These are phyloP conservation scores for Lactifluus subvellereus DNA, from an alignment of 768 basidiomycete genomes.

Conservation along the genomic window DNA sequence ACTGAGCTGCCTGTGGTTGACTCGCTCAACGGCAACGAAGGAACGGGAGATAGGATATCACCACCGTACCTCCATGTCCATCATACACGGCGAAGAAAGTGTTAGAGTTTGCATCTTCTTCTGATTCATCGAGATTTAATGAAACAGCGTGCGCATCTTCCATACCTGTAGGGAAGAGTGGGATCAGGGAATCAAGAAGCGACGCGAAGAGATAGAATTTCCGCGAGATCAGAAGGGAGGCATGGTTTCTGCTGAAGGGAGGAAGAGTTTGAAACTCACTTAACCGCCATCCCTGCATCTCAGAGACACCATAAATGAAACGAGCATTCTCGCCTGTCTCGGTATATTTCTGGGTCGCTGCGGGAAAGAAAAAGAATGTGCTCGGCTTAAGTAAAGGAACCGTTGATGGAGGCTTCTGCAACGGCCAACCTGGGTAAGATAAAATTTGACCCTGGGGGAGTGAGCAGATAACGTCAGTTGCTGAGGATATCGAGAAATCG, in stretches of 20 bases:
- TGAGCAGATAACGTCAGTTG: neutral
- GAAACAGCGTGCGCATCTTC: conserved; percentile 88
- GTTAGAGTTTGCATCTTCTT: conserved; percentile 40
- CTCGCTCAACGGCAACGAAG: conserved; percentile 6
- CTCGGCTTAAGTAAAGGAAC: neutral
- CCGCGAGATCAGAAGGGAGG: neutral
- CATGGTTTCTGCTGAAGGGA: neutral
- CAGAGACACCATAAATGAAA: conserved; percentile 72
- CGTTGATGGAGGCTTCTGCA: neutral
- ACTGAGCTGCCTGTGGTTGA: conserved; percentile 60
- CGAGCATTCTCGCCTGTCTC: conserved; percentile 64
- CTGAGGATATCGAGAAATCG: conserved; percentile 4
- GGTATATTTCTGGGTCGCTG: conserved; percentile 81
- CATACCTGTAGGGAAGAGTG: conserved; percentile 61
- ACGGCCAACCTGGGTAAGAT: conserved; percentile 62
- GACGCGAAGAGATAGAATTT: conserved; percentile 1
- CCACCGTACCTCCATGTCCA: conserved; percentile 84
- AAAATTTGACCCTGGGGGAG: conserved; percentile 74
- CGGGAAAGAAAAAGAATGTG: neutral
- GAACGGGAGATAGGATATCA: conserved; percentile 5
- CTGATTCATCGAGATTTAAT: conserved; percentile 56
- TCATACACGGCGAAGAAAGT: conserved; percentile 97
- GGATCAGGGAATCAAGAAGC: conserved; percentile 23
- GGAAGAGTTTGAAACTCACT: conserved; percentile 50
- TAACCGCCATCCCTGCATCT: conserved; percentile 99